A percentile compares a stretch with the other conserved stretches of the same genome.
Evolutionary conservation across 139 green algal species (phyloP).

Genomic region (Chlorella sp.): DNA sequence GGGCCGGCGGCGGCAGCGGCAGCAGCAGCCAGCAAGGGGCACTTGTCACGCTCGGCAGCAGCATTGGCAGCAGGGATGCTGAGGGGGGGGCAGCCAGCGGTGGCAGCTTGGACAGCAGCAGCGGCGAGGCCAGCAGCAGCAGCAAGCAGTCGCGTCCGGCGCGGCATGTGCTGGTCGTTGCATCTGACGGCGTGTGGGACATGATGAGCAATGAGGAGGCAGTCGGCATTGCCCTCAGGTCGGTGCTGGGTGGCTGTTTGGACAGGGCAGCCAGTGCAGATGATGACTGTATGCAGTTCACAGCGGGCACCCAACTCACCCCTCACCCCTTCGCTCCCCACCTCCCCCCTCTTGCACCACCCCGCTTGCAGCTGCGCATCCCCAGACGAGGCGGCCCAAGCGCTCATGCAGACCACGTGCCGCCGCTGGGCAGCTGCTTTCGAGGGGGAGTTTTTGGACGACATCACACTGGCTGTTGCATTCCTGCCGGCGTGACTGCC

Average conservation of each 20-base stretch:
- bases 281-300: neutral
- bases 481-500: conserved; percentile 39
- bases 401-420: conserved; percentile 28
- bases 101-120: conserved; percentile 3
- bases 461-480: conserved; percentile 51
- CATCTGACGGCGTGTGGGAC: conserved; percentile 52
- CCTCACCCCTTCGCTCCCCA: neutral
- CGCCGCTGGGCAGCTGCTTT: conserved; percentile 40
- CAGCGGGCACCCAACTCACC: neutral
- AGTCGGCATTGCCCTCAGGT: conserved; percentile 36
- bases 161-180: conserved; percentile 44
- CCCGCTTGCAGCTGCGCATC: neutral
- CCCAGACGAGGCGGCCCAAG: conserved; percentile 29
- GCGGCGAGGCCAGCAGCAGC: neutral
- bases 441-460: conserved; percentile 32
- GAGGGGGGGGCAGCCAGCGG: too few species aligned
- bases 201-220: conserved; percentile 37
- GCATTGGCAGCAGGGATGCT: too few species aligned
- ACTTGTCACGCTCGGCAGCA: neutral
- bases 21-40: conserved; percentile 24
- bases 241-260: neutral
- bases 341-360: neutral
- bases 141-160: neutral
- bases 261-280: neutral
- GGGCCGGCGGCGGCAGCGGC: conserved; percentile 24